These are phyloP conservation scores for Physocladia obscura DNA, from an alignment of 192 early-diverging fungal genomes.

Conservation along the genomic window DNA sequence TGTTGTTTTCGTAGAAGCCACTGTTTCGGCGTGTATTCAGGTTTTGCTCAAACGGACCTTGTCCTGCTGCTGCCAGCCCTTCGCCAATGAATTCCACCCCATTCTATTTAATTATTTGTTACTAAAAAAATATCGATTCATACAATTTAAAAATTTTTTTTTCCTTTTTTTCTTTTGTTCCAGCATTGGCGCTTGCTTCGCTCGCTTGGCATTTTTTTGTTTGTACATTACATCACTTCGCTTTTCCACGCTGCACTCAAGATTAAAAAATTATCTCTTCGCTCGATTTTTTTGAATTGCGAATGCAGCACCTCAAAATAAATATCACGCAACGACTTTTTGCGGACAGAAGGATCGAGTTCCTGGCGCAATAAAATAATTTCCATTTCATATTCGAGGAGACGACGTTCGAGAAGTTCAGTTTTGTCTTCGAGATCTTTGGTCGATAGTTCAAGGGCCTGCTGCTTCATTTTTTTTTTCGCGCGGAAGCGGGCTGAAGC, in stretches of 20 bases:
- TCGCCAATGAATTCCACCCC: conserved; percentile 1
- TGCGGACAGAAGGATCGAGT: conserved; percentile 11
- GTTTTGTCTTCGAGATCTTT: conserved; percentile 72
- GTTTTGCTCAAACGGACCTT: conserved; percentile 5
- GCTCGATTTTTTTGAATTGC: too few relatives aligned
- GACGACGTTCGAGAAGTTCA: conserved; percentile 68
- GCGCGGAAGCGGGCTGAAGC: conserved; percentile 92
- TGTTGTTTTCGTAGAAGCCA: too few relatives aligned
- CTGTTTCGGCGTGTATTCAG: too few relatives aligned
- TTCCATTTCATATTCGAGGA: conserved; percentile 83
- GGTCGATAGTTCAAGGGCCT: conserved; percentile 78
- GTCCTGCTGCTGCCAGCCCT: conserved; percentile 5
- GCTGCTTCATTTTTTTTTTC: conserved; percentile 92
- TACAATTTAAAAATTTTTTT: background rate
- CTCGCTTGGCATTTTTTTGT: background rate
- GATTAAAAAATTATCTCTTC: background rate
- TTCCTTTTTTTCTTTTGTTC: background rate
- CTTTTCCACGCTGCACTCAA: background rate
- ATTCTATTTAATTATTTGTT: background rate
- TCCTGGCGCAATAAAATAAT: conserved; percentile 85
- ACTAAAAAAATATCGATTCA: background rate
- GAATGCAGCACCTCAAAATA: conserved; percentile 23
- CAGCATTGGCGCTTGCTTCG: background rate
- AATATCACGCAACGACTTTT: conserved; percentile 34
- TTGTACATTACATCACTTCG: background rate